These are phyloP conservation scores for Exophiala phaeomuriformis DNA, from an alignment of 2,329 filamentous ascomycete genomes.

Conservation along the genomic window DNA sequence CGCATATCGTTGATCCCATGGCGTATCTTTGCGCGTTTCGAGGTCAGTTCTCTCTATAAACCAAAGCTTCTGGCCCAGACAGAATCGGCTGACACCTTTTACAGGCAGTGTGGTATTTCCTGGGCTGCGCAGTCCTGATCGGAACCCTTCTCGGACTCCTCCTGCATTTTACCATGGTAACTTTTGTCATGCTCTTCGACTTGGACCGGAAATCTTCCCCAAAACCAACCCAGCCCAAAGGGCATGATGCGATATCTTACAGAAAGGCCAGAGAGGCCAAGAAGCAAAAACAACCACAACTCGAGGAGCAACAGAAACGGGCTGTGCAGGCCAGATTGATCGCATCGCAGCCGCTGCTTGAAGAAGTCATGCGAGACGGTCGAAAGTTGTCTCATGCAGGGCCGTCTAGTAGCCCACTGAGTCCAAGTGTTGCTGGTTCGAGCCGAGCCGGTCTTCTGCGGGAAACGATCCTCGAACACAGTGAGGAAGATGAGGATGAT, in stretches of 20 bases:
- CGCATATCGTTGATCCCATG: conserved; percentile 44
- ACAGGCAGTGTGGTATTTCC: conserved; percentile 45
- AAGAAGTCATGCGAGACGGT: conserved; percentile 20
- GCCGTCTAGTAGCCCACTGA: conserved; percentile 7
- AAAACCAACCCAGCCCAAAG: conserved; percentile 17
- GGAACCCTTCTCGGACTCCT: conserved; percentile 58
- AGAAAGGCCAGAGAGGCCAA: conserved; percentile 25
- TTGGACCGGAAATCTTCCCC: conserved; percentile 19
- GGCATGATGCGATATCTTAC: conserved; percentile 27
- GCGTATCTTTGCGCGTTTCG: conserved; percentile 46
- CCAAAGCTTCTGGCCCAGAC: not conserved
- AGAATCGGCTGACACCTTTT: conserved; percentile 7
- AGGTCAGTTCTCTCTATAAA: conserved; percentile 39
- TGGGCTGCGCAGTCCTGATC: conserved; percentile 60
- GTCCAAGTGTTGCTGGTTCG: conserved; percentile 14
- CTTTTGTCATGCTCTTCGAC: conserved; percentile 45
- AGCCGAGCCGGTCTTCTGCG: conserved; percentile 15
- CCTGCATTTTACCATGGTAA: conserved; percentile 51
- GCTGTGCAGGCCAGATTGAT: conserved; percentile 19
- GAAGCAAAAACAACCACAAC: conserved; percentile 13
- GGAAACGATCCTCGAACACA: conserved; percentile 26
- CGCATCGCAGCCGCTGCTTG: conserved; percentile 22
- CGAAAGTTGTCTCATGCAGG: conserved; percentile 17
- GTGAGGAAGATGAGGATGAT: conserved; percentile 25
- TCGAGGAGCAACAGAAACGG: conserved; percentile 19